These are phyloP conservation scores for Peronospora belbahrii DNA, from an alignment of 352 stramenopile species.

Conservation along the genomic window DNA sequence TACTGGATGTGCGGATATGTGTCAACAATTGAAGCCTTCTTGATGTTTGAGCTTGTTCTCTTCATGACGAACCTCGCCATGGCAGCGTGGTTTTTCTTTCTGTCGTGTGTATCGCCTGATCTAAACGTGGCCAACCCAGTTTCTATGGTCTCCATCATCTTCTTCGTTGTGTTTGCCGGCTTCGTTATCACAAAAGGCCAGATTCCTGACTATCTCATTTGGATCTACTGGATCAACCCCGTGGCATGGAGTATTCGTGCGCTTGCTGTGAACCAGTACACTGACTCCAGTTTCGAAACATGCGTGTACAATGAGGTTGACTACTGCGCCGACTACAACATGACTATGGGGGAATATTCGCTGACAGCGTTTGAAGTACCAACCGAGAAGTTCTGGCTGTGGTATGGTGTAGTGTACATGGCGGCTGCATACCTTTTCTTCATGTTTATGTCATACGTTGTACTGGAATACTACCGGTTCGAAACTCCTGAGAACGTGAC, in stretches of 20 bases:
- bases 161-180: too few species aligned
- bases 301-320: slow-evolving; percentile 13
- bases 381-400: slow-evolving; percentile 16
- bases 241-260: slow-evolving; percentile 14
- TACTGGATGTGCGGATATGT: slow-evolving; percentile 76
- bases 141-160: too few species aligned
- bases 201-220: slow-evolving; percentile 24
- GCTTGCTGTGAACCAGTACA: slow-evolving; percentile 22
- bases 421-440: slow-evolving; percentile 12
- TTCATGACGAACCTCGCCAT: slow-evolving; percentile 30
- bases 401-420: slow-evolving; percentile 16
- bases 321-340: slow-evolving; percentile 10
- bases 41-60: slow-evolving; percentile 33
- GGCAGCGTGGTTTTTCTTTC: slow-evolving; percentile 16
- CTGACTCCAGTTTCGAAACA: slow-evolving; percentile 8
- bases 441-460: slow-evolving; percentile 18
- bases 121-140: slow-evolving; percentile 19
- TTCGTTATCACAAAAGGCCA: slow-evolving; percentile 21
- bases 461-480: slow-evolving; percentile 12
- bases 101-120: slow-evolving; percentile 9
- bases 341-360: slow-evolving; percentile 17
- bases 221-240: slow-evolving; percentile 23
- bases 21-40: slow-evolving; percentile 10
- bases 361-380: slow-evolving; percentile 12
- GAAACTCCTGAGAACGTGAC: slow-evolving; percentile 18